These are phyloP conservation scores for Salix dunnii DNA, from an alignment of 345 rosid genomes.

Conservation along the genomic window DNA sequence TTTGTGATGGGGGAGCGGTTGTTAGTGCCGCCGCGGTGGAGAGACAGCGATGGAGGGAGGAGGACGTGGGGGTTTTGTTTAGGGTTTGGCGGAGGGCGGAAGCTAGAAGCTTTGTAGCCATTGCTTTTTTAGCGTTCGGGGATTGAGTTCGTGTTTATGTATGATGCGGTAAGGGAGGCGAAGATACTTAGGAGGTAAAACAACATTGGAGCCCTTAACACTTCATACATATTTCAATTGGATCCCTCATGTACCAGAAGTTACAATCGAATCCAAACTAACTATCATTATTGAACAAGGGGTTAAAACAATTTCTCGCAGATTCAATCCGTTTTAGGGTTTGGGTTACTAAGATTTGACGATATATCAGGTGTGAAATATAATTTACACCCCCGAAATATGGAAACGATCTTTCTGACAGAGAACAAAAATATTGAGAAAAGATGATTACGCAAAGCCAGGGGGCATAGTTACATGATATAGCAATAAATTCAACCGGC, in stretches of 20 bases:
- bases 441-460: not conserved
- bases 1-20: conserved; percentile 21
- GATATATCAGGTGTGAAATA: too few species aligned
- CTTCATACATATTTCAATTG: too few species aligned
- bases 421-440: not conserved
- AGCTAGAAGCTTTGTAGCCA: conserved; percentile 60
- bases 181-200: too few species aligned
- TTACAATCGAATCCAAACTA: too few species aligned
- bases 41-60: conserved; percentile 19
- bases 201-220: too few species aligned
- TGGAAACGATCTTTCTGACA: not conserved
- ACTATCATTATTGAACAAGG: too few species aligned
- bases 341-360: too few species aligned
- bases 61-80: not conserved
- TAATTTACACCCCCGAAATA: not conserved
- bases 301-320: too few species aligned
- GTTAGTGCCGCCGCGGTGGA: conserved; percentile 37
- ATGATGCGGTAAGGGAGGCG: too few species aligned
- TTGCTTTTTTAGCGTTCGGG: not conserved
- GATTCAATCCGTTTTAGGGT: too few species aligned
- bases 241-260: too few species aligned
- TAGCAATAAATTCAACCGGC: not conserved
- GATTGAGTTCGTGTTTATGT: too few species aligned
- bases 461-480: not conserved
- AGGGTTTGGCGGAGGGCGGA: conserved; percentile 46